Evolutionary conservation across 371 early-diverging fungal species (phyloP).

Genomic region (Choanephora cucurbitarum): DNA sequence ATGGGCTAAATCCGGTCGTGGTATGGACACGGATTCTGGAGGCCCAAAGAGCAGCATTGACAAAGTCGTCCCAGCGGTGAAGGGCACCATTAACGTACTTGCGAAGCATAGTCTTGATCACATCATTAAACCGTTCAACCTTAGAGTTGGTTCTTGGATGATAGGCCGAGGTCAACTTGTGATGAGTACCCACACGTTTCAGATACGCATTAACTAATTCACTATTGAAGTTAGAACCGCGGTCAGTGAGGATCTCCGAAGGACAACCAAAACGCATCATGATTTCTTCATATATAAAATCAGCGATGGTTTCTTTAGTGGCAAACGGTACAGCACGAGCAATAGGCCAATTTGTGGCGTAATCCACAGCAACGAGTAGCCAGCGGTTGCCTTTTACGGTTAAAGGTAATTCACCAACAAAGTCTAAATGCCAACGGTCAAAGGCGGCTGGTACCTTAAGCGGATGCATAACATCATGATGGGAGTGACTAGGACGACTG

Average conservation of each 20-base stretch:
- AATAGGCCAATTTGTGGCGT: slow-evolving; percentile 3
- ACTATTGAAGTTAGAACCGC: slow-evolving; percentile 35
- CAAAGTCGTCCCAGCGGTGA: no score
- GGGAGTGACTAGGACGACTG: background rate
- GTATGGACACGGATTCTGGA: no score
- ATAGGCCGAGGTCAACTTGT: slow-evolving; percentile 23
- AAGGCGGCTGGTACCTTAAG: slow-evolving; percentile 13
- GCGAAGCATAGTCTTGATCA: background rate
- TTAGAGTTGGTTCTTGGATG: slow-evolving; percentile 23
- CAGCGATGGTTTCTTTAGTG: slow-evolving; percentile 28
- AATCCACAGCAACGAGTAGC: slow-evolving; percentile 5
- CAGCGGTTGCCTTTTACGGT: no score
- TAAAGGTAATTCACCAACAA: background rate
- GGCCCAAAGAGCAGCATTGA: no score
- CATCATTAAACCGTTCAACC: slow-evolving; percentile 20
- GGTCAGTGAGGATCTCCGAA: slow-evolving; percentile 37
- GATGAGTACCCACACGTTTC: slow-evolving; percentile 1
- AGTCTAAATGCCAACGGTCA: slow-evolving; percentile 31
- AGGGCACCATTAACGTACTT: no score
- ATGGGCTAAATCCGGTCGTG: no score
- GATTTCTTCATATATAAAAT: slow-evolving; percentile 17
- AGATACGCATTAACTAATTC: slow-evolving; percentile 10
- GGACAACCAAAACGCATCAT: slow-evolving; percentile 32
- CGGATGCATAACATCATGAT: slow-evolving; percentile 13
- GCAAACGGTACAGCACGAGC: slow-evolving; percentile 38